Base-by-base conservation (phyloP, 208 protist species). In the Vickermania spadyakhi region DNA sequence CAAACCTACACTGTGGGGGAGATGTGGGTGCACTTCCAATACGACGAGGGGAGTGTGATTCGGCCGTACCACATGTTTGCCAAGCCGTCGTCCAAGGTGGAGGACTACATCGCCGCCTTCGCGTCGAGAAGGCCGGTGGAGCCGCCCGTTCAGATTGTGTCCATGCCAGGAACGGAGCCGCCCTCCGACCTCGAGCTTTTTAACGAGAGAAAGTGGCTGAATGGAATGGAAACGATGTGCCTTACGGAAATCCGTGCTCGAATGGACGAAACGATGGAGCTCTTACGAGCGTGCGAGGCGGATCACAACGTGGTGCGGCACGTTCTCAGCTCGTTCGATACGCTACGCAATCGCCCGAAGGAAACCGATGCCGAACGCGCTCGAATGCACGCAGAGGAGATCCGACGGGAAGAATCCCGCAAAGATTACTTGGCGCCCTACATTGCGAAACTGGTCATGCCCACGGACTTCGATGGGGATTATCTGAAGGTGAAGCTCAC, bases 401-500 rank as follows among this genome's bases (percentile, higher is more conserved):
- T 66, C n/a, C 64, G 73, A 2, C 78, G 76, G 7, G 77, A 88
- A 57, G 84, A 90, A 62, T 88, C 84, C 11, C 81, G 85, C 27
- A 79, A 84, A 64, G 89, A 96, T 60, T 93, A 93, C 64, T 77
- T 96, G 3, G 89, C 89, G 1, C 89, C 89, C 36, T 96, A 96
- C 71, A 89, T 96, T 54, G 81, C 84, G 18, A 91, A 91, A 56
- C 74, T 91, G 13, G 80, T 86, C 25, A 68, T 89, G 50, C 75
- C 84, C 3, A 18, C 53, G 11, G 66, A 69, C 28, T 89, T 89
- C 56, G 76, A 87, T 55, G 87, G 84, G 23, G 86, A 91, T 63
- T 91, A 94, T 63, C 49, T 86, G 31, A 62, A 65, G 50, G 80
- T 96, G 21, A 57, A 56, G 21, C 79, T 96, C 29, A 77, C 72